These are phyloP conservation scores for Kodamaea suecica DNA, from an alignment of 1,139 yeast species.

Conservation along the genomic window DNA sequence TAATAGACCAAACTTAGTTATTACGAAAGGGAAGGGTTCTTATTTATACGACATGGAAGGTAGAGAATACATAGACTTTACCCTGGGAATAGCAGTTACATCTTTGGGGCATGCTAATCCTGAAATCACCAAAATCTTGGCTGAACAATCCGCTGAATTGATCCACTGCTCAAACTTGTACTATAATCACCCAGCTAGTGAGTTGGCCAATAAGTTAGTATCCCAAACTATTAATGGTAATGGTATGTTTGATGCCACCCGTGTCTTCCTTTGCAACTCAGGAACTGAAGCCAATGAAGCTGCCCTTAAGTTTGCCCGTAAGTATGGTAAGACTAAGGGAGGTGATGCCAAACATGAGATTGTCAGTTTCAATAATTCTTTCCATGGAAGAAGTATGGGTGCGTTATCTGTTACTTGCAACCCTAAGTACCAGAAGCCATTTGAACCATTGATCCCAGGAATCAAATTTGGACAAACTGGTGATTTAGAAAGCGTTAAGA, in stretches of 20 bases:
- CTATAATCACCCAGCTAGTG: constrained; percentile 82
- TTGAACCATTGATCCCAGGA: constrained; percentile 86
- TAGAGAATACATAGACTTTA: constrained; percentile 79
- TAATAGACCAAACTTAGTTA: constrained; percentile 70
- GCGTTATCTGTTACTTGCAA: constrained; percentile 89
- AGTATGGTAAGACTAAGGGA: constrained; percentile 59
- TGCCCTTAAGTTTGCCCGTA: constrained; percentile 92
- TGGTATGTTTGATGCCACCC: constrained; percentile 75
- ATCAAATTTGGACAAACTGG: constrained; percentile 62
- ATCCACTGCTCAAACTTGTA: constrained; percentile 85
- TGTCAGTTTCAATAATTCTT: constrained; percentile 81
- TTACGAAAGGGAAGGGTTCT: constrained; percentile 72
- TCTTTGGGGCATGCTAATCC: constrained; percentile 84
- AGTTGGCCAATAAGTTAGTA: constrained; percentile 68
- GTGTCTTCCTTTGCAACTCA: constrained; percentile 86
- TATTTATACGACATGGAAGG: constrained; percentile 74
- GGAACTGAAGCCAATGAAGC: constrained; percentile 99
- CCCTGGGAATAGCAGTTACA: constrained; percentile 97
- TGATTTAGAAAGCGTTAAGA: constrained; percentile 56
- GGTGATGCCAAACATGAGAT: constrained; percentile 62
- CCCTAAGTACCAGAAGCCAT: constrained; percentile 88
- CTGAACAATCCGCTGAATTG: constrained; percentile 68
- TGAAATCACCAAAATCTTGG: constrained; percentile 64
- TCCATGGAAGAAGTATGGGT: constrained; percentile 96
- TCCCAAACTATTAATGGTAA: constrained; percentile 65